Base-by-base conservation (phyloP, 192 early-diverging fungal species). In the Coemansia sp. region DNA sequence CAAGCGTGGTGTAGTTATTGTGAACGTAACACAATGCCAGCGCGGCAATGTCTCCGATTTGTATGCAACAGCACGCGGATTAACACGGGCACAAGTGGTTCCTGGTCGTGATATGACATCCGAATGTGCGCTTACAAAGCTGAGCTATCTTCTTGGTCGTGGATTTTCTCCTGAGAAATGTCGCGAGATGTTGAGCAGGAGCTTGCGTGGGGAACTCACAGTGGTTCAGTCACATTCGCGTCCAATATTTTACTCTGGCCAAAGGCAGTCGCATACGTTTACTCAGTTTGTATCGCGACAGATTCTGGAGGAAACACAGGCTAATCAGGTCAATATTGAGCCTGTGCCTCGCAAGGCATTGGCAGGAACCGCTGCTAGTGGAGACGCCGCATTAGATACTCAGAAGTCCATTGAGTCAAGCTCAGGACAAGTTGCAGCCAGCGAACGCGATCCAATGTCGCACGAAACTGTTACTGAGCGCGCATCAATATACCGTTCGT, bases 21-120 rank as follows among this genome's bases (percentile, higher is more conserved):
- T 99, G 59, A 99, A 98, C 69, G 95, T 94, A 57, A 92, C 96
- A 10, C 96, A 95, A 78, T 94, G 91, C 64, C 71, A 68, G 30
- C 71, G 78, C 5, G 96, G 94, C 5, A 76, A 92, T 27, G 96
- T 98, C 2, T 94, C 93, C 0, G 95, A 95, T 71, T 61, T 87
- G 2, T 98, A 98, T 64, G 93, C 91, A 7, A 95, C 95, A 0
- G 94, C 94, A 8, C 93, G 93, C 39, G 92, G 90, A 1, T 70
- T 98, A 14, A 72, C 88, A n/a, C 83, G 83, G 32, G 85, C 89
- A 23, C 90, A 91, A 50, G 92, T 96, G 19, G 88, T 96, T 9
- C 88, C 94, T 6, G 94, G 94, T n/a, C 84, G 87, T 20, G 95
- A 98, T 71, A 95, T 96, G 92, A 98, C 94, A 3, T 90, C 94